Base-by-base conservation (phyloP, 345 rosid species). In the Carallia pectinifolia region DNA sequence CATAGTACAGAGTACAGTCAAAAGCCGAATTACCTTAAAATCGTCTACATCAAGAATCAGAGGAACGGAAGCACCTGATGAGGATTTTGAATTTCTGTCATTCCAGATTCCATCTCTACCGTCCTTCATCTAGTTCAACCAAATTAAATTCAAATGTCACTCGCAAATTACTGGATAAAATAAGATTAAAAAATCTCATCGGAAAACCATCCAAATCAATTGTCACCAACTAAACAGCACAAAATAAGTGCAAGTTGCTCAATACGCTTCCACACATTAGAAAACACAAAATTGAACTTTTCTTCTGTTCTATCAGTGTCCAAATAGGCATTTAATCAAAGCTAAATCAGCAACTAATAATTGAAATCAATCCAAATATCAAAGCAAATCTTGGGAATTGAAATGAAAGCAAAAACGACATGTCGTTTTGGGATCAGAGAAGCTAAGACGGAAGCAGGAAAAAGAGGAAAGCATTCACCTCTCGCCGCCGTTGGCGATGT, bases 41-140 rank as follows among this genome's bases (percentile, higher is more conserved):
- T 96, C 98, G 5, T 89, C 94, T 56, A 90, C 77, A 67, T 92
- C 94, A 58, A 96, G 88, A 82, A 96, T 92, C 74, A 96, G 82
- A 13, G 97, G 91, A 74, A 78, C 74, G 12, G 90, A 82, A 75
- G 81, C 72, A 61, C 44, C 89, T 18, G 98, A 82, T 33, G 92
- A 67, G 48, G 96, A 72, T 81, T 84, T 89, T 48, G 88, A 63
- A 70, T 37, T 67, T 55, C 71, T 87, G 61, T 81, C 82, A 47
- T 75, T 70, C 79, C 67, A 71, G 69, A 54, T 61, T 77, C 87
- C 87, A 81, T 82, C 97, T 71, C 71, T 82, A 73, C 74, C 69
- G 69, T 81, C 85, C 72, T 76, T 83, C 99, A 95, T 95, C 92
- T 91, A 67, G 61, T 68, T 71, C 66, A 56, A 47, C 23, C 62